These are phyloP conservation scores for Pyrenophora graminea DNA, from an alignment of 2,329 filamentous ascomycete species.

Conservation along the genomic window DNA sequence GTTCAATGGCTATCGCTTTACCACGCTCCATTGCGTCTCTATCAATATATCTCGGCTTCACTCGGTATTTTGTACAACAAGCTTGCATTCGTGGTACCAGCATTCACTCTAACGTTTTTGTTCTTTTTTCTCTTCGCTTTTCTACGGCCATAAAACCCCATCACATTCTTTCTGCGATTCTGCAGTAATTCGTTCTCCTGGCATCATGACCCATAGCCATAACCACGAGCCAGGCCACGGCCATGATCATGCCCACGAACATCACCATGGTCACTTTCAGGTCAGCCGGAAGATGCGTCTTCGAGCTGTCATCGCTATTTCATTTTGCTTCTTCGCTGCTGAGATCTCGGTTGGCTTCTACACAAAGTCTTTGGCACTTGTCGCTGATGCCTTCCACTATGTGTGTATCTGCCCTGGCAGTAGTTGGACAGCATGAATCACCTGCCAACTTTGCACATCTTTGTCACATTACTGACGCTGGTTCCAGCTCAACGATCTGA, in stretches of 20 bases:
- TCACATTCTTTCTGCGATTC: background rate
- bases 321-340: constrained; percentile 52
- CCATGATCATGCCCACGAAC: constrained; percentile 9
- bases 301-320: constrained; percentile 51
- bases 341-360: constrained; percentile 68
- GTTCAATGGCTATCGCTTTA: too few species aligned
- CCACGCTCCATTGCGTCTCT: background rate
- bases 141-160: background rate
- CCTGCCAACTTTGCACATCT: too few species aligned
- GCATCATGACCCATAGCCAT: constrained; percentile 23
- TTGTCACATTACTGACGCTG: background rate
- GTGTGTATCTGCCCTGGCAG: constrained; percentile 49
- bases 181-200: background rate
- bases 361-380: constrained; percentile 70
- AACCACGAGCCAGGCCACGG: constrained; percentile 6
- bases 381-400: constrained; percentile 81
- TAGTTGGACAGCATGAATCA: background rate
- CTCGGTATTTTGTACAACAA: background rate
- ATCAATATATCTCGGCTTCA: background rate
- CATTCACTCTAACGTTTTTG: background rate
- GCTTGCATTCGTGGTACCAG: background rate
- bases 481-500: constrained; percentile 68
- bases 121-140: background rate
- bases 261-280: constrained; percentile 23
- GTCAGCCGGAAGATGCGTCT: constrained; percentile 41